Evolutionary conservation across 331 rosid species (phyloP).

Genomic region (Prunus yedoensis): DNA sequence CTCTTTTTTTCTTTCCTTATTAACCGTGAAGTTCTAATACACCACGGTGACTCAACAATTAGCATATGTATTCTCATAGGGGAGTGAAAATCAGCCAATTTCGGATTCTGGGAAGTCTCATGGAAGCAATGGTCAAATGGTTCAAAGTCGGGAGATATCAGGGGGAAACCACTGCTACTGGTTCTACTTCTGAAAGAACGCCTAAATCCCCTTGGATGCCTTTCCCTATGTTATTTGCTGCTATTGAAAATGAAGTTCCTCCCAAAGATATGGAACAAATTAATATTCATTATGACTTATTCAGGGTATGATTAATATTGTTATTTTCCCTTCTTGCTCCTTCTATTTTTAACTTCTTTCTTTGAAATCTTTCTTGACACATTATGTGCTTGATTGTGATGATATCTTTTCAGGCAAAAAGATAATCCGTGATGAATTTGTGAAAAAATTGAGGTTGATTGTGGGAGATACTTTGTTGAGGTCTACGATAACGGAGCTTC

Average conservation of each 20-base stretch:
- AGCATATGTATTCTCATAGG: conserved; percentile 22
- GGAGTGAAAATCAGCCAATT: conserved; percentile 24
- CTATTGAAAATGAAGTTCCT: conserved; percentile 54
- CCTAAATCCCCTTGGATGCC: conserved; percentile 91
- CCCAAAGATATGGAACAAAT: conserved; percentile 43
- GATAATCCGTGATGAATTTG: conserved; percentile 54
- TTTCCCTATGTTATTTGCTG: conserved; percentile 61
- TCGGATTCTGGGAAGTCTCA: conserved; percentile 34
- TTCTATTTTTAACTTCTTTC: conserved; percentile 3
- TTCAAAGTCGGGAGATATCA: conserved; percentile 33
- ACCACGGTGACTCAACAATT: background rate
- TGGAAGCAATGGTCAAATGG: conserved; percentile 31
- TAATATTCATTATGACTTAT: conserved; percentile 42
- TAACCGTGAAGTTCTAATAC: background rate
- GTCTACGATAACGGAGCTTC: conserved; percentile 46
- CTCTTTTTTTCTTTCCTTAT: background rate
- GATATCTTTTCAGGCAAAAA: conserved; percentile 44
- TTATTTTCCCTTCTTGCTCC: background rate
- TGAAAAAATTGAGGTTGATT: conserved; percentile 55
- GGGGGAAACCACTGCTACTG: conserved; percentile 38
- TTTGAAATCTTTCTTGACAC: conserved; percentile 15
- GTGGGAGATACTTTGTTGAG: conserved; percentile 68
- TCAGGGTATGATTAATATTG: conserved; percentile 52
- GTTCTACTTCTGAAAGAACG: conserved; percentile 39
- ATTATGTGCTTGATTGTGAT: background rate